Percentiles rank a stretch among this genome's conserved stretches.
phyloP scores from a whole-genome alignment of 106 monocot species.

The Apostasia shenzhenica region DNA sequence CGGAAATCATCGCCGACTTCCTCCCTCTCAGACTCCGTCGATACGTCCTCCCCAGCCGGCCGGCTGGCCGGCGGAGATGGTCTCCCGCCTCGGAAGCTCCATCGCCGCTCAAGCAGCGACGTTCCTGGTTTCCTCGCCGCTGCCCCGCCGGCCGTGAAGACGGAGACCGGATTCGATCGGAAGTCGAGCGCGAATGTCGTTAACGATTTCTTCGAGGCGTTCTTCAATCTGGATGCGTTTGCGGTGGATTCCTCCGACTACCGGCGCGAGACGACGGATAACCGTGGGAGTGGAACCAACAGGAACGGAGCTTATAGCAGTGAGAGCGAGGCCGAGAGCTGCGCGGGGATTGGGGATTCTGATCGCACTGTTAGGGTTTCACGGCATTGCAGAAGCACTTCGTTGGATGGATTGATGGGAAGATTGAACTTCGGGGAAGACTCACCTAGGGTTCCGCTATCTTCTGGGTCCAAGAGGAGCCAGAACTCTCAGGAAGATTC shows the following conservation, averaged over 20 bases:
- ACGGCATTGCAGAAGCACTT: conserved; percentile 38
- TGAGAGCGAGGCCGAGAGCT: conserved; percentile 15
- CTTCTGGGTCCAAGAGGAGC: conserved; percentile 27
- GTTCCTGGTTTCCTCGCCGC: neutral
- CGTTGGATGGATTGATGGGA: conserved; percentile 53
- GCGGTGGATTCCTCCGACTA: neutral
- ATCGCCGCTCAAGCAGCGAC: conserved; percentile 19
- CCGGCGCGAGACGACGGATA: neutral
- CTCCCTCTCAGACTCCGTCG: conserved; percentile 8
- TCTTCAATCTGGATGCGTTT: neutral
- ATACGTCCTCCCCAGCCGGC: neutral
- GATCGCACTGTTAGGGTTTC: neutral
- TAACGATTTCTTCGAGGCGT: neutral
- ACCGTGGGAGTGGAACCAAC: neutral
- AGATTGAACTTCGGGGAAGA: conserved; percentile 17
- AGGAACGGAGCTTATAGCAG: conserved; percentile 8
- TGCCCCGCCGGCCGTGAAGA: neutral
- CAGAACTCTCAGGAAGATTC: conserved; percentile 22
- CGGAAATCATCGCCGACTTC: conserved; percentile 5
- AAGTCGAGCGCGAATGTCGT: neutral
- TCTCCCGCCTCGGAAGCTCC: conserved; percentile 7
- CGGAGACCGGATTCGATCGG: neutral
- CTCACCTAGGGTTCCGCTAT: neutral
- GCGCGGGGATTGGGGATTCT: conserved; percentile 1
- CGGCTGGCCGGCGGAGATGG: neutral